phyloP scores from a whole-genome alignment of 257 asterid genomes.

The Verbena officinalis region DNA sequence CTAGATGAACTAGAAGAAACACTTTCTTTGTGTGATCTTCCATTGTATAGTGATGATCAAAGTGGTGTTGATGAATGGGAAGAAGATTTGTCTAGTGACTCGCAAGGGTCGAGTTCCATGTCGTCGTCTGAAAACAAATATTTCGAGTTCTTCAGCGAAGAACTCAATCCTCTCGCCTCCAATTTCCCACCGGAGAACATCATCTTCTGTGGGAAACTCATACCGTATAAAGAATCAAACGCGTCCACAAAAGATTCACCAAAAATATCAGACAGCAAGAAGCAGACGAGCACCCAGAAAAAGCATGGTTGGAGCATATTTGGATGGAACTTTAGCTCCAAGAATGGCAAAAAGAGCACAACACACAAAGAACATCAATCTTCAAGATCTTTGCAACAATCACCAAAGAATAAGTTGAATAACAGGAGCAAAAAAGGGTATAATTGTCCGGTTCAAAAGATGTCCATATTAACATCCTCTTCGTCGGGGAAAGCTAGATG shows the following conservation, averaged over 20 bases:
- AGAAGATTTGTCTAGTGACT: slow-evolving; percentile 36
- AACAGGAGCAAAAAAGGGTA: slow-evolving; percentile 28
- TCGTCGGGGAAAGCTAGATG: slow-evolving; percentile 50
- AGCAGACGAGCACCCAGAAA: slow-evolving; percentile 12
- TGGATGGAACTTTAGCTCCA: slow-evolving; percentile 29
- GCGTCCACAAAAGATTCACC: slow-evolving; percentile 11
- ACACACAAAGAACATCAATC: slow-evolving; percentile 4
- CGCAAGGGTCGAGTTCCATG: slow-evolving; percentile 53
- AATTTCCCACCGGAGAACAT: slow-evolving; percentile 45
- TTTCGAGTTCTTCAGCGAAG: slow-evolving; percentile 51
- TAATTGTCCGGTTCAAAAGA: slow-evolving; percentile 33
- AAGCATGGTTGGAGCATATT: slow-evolving; percentile 26
- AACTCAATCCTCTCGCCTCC: slow-evolving; percentile 31
- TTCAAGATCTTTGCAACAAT: slow-evolving; percentile 8
- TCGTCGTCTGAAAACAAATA: slow-evolving; percentile 43
- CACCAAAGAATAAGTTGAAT: slow-evolving; percentile 24
- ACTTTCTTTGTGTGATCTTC: slow-evolving; percentile 70
- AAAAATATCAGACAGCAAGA: slow-evolving; percentile 20
- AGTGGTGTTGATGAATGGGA: slow-evolving; percentile 32
- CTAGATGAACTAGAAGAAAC: slow-evolving; percentile 45
- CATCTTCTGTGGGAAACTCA: slow-evolving; percentile 68
- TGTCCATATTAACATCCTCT: slow-evolving; percentile 47
- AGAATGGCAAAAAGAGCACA: slow-evolving; percentile 20
- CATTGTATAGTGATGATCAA: slow-evolving; percentile 39
- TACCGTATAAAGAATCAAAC: slow-evolving; percentile 40